Evolutionary conservation across 495 filamentous ascomycete species (phyloP).

Genomic region (Podospora didyma): DNA sequence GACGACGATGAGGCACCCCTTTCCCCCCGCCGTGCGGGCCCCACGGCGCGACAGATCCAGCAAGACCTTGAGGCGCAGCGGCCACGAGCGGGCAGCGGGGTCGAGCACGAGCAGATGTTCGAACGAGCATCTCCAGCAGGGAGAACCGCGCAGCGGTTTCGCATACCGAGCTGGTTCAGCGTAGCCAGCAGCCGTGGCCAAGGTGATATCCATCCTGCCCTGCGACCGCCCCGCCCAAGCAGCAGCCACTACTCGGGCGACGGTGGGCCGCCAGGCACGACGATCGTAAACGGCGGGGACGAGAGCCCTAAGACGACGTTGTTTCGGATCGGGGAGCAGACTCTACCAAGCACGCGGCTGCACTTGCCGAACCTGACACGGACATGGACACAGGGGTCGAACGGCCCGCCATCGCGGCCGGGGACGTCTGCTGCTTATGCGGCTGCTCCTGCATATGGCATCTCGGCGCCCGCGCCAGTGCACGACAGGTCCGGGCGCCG

Average conservation of each 20-base stretch:
- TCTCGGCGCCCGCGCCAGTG: conserved; percentile 10
- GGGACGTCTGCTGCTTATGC: neutral
- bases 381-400: conserved; percentile 30
- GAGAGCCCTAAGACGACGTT: conserved; percentile 42
- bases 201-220: neutral
- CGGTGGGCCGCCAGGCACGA: conserved; percentile 21
- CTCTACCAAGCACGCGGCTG: conserved; percentile 36
- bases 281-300: conserved; percentile 11
- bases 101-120: conserved; percentile 21
- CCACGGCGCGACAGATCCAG: neutral
- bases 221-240: conserved; percentile 13
- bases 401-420: conserved; percentile 25
- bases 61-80: conserved; percentile 22
- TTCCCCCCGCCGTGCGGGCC: conserved; percentile 13
- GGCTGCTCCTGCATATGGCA: conserved; percentile 9
- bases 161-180: conserved; percentile 32
- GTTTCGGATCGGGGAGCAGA: conserved; percentile 29
- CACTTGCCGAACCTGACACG: conserved; percentile 36
- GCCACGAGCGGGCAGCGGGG: neutral
- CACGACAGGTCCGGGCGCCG: conserved; percentile 11
- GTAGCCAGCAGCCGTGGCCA: conserved; percentile 9
- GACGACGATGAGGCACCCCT: conserved; percentile 24
- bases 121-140: conserved; percentile 18
- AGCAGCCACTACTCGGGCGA: conserved; percentile 27
- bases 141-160: conserved; percentile 26